Base-by-base conservation (phyloP, 2,329 filamentous ascomycete species). In the Didymellaceae sp. region DNA sequence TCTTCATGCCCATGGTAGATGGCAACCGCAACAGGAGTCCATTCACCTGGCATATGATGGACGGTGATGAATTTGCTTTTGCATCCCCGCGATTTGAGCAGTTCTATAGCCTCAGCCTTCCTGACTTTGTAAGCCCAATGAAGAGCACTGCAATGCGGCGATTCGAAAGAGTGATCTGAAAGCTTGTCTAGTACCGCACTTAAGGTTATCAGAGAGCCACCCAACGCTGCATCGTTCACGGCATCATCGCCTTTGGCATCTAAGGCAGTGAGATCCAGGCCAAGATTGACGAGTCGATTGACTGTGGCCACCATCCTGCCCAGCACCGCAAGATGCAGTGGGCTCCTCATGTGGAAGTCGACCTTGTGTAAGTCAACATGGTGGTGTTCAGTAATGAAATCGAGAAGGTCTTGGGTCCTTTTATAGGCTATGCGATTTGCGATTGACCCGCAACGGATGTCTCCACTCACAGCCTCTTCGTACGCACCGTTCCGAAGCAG, bases 1-100 rank as follows among this genome's bases (percentile, higher is more conserved):
- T n/a, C n/a, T n/a, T n/a, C n/a, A n/a, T n/a, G n/a, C n/a, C 43
- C 42, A 25, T 59, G 57, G 16, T 51, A 59, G n/a, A 48, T 14
- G 30, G 54, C 54, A 14, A 59, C 46, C 22, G 41, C 20, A 4
- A 49, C 1, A 26, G 57, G 54, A 18, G 20, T 49, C 57, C 57
- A 59, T 18, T 47, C 4, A 8, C 45, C 43, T 16, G 38, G 25
- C 3, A 37, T 21, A 34, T 50, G n/a, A 1, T 31, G 11, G 14
- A 50, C 32, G 17, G 18, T 41, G 17, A 57, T 32, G 26, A 14
- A 30, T 9, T 51, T 6, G n/a, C 44, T 21, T 10, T 14, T 17
- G 11, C 38, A 13, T 8, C 51, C 51, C 30, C 32, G 22, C 21
- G 48, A 20, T 7, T 52, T 21, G 8, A 57, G 39, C 8, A 20